A percentile compares a stretch with the other conserved stretches of the same genome.
Evolutionary conservation across 495 filamentous ascomycete species (phyloP).

Genomic region (Hyaloscypha hepaticicola): DNA sequence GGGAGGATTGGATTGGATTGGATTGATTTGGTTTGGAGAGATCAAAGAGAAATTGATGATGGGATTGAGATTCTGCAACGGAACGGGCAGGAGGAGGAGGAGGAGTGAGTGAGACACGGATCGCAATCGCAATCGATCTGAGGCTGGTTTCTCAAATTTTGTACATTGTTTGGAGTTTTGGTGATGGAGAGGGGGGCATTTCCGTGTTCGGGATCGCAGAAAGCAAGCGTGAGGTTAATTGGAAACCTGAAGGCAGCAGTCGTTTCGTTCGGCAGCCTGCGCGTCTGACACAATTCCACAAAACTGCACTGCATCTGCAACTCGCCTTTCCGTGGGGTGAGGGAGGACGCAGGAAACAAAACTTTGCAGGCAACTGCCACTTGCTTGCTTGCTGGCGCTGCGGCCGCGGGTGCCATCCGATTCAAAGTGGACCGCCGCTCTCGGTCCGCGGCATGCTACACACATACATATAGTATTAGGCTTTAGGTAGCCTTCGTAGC

Average conservation of each 20-base stretch:
- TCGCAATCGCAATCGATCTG: not conserved
- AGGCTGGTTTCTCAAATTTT: not conserved
- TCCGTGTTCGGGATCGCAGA: not conserved
- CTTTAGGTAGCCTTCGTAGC: not conserved
- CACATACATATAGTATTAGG: not conserved
- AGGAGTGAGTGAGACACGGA: not conserved
- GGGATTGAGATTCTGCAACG: too few relatives aligned
- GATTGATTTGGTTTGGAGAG: too few relatives aligned
- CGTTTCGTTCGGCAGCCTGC: too few relatives aligned
- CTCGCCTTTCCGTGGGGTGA: not conserved
- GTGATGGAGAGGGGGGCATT: not conserved
- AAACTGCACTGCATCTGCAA: too few relatives aligned
- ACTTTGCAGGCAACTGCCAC: too few relatives aligned
- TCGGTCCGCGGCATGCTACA: conserved; percentile 4
- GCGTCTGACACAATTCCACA: not conserved
- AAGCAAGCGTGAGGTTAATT: too few relatives aligned
- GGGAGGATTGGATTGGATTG: too few relatives aligned
- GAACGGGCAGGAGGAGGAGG: not conserved
- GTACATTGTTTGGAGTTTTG: not conserved
- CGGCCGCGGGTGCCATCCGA: not conserved
- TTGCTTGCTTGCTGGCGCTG: not conserved
- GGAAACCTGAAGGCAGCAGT: not conserved
- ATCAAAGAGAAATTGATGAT: too few relatives aligned
- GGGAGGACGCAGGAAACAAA: too few relatives aligned
- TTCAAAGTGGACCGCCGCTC: not conserved